phyloP scores from a whole-genome alignment of 1,284 basidiomycete species.

The Cutaneotrichosporon sp. region DNA sequence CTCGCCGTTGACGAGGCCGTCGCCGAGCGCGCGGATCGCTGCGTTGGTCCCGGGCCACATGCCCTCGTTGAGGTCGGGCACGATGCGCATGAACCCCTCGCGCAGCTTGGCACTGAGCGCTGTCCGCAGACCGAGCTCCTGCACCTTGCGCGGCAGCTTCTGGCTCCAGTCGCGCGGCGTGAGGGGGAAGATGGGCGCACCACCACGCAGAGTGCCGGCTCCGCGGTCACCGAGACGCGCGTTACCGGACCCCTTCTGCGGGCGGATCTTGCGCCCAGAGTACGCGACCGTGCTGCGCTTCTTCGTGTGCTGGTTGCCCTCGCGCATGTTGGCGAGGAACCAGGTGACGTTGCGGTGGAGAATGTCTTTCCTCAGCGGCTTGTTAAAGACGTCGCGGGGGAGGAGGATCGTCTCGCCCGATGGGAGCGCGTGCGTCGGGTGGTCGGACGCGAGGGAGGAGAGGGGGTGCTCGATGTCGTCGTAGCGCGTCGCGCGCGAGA shows the following conservation, averaged over 20 bases:
- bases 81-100: slow-evolving; percentile 72
- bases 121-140: slow-evolving; percentile 88
- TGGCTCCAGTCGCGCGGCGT: slow-evolving; percentile 89
- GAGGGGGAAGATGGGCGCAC: slow-evolving; percentile 88
- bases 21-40: slow-evolving; percentile 36
- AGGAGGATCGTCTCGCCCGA: slow-evolving; percentile 41
- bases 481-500: slow-evolving; percentile 1
- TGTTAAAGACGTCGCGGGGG: slow-evolving; percentile 66
- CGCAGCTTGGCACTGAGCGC: slow-evolving; percentile 79
- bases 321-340: slow-evolving; percentile 81
- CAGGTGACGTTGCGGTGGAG: slow-evolving; percentile 91
- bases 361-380: slow-evolving; percentile 85
- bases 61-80: slow-evolving; percentile 67
- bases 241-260: slow-evolving; percentile 87
- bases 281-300: slow-evolving; percentile 85
- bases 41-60: slow-evolving; percentile 45
- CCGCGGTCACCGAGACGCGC: slow-evolving; percentile 88
- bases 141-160: slow-evolving; percentile 83
- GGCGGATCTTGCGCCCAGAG: slow-evolving; percentile 82
- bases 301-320: slow-evolving; percentile 67
- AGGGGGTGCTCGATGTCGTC: slow-evolving; percentile 41
- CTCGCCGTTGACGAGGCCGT: slow-evolving; percentile 53
- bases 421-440: slow-evolving; percentile 32
- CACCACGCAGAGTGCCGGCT: slow-evolving; percentile 86
- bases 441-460: slow-evolving; percentile 42